Percentiles rank a stretch among this genome's conserved stretches.
Evolutionary conservation across 129 eudicot genomes (phyloP).

Genomic region (Centrapalus pauciflorus): DNA sequence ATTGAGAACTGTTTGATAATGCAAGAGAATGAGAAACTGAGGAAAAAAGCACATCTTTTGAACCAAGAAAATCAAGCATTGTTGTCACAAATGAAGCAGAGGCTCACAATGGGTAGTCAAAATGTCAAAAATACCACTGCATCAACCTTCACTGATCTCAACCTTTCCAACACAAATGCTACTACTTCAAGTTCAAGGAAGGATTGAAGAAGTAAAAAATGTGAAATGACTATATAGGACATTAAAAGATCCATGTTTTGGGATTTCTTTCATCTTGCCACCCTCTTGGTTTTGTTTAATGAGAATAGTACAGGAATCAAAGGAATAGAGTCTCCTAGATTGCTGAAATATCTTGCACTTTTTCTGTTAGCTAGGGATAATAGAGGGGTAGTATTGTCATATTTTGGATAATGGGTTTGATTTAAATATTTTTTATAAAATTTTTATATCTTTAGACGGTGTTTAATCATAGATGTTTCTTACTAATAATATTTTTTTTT

Average conservation of each 20-base stretch:
- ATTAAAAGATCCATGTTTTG: background rate
- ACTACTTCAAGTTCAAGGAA: conserved; percentile 18
- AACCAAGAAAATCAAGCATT: no score
- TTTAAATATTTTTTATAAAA: background rate
- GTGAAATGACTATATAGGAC: conserved; percentile 11
- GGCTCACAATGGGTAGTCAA: conserved; percentile 30
- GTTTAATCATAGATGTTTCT: no score
- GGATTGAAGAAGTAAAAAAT: background rate
- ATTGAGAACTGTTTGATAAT: conserved; percentile 71
- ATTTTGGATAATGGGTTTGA: background rate
- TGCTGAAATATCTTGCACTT: conserved; percentile 15
- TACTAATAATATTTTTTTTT: no score
- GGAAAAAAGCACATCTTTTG: conserved; percentile 65
- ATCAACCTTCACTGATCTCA: conserved; percentile 28
- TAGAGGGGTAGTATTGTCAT: conserved; percentile 16
- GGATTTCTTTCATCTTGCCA: background rate
- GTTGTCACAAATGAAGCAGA: conserved; percentile 52
- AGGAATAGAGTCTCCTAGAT: conserved; percentile 6
- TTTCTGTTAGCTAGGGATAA: background rate
- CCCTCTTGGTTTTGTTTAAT: background rate
- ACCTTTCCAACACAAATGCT: conserved; percentile 26
- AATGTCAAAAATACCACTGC: conserved; percentile 15
- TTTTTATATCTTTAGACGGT: background rate
- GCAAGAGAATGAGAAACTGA: conserved; percentile 69
- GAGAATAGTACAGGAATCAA: conserved; percentile 9